Evolutionary conservation across 2,329 filamentous ascomycete genomes (phyloP).

Genomic region (Seiridium cupressi): DNA sequence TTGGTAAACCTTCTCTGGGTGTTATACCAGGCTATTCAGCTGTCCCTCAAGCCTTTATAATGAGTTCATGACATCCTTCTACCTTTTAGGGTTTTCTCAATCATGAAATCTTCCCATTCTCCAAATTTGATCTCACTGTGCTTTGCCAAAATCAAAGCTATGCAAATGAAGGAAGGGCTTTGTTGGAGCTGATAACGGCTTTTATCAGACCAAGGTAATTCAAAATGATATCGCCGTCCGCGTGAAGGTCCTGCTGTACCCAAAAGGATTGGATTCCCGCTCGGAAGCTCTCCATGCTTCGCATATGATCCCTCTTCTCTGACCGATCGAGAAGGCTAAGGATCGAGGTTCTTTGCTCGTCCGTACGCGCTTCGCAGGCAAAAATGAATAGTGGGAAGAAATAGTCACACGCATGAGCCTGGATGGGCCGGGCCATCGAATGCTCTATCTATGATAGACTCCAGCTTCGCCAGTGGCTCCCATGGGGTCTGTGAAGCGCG

Average conservation of each 20-base stretch:
- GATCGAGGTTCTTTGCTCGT: constrained; percentile 18
- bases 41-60: too few species aligned
- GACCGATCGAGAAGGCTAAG: constrained; percentile 29
- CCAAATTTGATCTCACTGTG: not conserved
- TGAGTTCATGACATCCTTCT: too few species aligned
- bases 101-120: too few species aligned
- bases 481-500: constrained; percentile 21
- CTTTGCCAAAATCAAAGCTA: constrained; percentile 5
- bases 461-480: constrained; percentile 17
- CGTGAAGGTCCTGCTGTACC: constrained; percentile 32
- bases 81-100: too few species aligned
- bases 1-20: too few species aligned
- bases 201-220: constrained; percentile 25
- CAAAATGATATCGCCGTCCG: constrained; percentile 25
- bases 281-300: constrained; percentile 22
- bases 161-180: constrained; percentile 17
- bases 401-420: constrained; percentile 21
- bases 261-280: constrained; percentile 26
- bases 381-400: constrained; percentile 34
- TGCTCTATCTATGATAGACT: constrained; percentile 14
- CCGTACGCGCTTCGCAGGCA: constrained; percentile 30
- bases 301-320: constrained; percentile 8
- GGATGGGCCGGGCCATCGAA: constrained; percentile 12
- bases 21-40: too few species aligned
- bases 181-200: constrained; percentile 19